Evolutionary conservation across 164 flowering plant genomes (phyloP).

Genomic region (Nymphaea thermarum): DNA sequence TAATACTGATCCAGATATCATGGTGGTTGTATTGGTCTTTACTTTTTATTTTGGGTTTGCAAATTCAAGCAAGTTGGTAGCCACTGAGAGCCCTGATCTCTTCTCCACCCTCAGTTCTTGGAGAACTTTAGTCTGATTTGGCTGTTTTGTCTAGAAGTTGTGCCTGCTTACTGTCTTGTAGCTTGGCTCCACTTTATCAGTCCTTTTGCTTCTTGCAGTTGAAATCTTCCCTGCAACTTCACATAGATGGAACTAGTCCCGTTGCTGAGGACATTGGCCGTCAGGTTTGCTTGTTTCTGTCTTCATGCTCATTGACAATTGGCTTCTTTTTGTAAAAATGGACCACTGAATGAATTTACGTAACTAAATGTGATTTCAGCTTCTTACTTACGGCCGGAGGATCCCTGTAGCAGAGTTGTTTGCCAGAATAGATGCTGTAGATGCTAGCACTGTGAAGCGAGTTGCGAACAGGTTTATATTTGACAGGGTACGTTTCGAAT

Average conservation of each 20-base stretch:
- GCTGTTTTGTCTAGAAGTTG: too few relatives aligned
- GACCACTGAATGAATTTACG: too few relatives aligned
- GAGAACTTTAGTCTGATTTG: too few relatives aligned
- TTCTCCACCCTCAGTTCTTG: too few relatives aligned
- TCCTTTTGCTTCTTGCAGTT: constrained; percentile 33
- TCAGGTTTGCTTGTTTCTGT: constrained; percentile 41
- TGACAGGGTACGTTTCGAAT: constrained; percentile 40
- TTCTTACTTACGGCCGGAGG: constrained; percentile 86
- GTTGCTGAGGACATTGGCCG: constrained; percentile 98
- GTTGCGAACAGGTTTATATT: constrained; percentile 80
- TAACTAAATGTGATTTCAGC: constrained; percentile 28
- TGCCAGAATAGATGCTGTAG: constrained; percentile 91
- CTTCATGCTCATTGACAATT: background rate
- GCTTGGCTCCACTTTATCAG: background rate
- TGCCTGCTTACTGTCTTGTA: background rate
- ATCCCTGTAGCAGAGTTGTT: constrained; percentile 78
- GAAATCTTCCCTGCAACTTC: constrained; percentile 83
- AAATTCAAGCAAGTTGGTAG: too few relatives aligned
- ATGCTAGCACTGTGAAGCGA: constrained; percentile 80
- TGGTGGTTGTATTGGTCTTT: too few relatives aligned
- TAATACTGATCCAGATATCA: too few relatives aligned
- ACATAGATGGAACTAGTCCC: constrained; percentile 89
- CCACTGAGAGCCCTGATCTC: too few relatives aligned
- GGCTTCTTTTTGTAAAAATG: background rate
- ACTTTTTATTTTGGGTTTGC: too few relatives aligned